A percentile compares a stretch with the other conserved stretches of the same genome.
These are phyloP conservation scores for Oxytropis ochrocephala DNA, from an alignment of 306 rosid species.

Conservation along the genomic window DNA sequence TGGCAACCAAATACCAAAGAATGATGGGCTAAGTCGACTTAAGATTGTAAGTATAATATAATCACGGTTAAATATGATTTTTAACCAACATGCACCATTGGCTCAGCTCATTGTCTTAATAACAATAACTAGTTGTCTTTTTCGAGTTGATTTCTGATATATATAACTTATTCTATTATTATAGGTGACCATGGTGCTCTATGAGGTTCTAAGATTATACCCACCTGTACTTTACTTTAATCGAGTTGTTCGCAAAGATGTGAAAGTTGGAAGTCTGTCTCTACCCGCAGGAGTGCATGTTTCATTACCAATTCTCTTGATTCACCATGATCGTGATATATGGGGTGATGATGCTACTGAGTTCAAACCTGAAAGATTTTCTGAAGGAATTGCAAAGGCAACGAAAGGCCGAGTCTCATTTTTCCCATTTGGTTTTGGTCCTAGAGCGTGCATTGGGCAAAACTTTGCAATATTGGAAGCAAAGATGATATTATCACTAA, in stretches of 20 bases:
- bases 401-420: not conserved
- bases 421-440: constrained; percentile 1
- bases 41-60: constrained; percentile 12
- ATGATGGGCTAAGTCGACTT: not conserved
- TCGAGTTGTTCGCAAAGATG: not conserved
- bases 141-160: not conserved
- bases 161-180: not conserved
- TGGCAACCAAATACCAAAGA: not conserved
- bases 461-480: not conserved
- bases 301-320: not conserved
- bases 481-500: not conserved
- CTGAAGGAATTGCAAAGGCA: not conserved
- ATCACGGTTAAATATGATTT: no score
- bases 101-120: no score
- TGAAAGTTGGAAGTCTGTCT: not conserved
- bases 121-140: not conserved
- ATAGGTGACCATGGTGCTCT: not conserved
- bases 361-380: not conserved
- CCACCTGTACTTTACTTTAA: not conserved
- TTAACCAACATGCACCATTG: no score
- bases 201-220: not conserved
- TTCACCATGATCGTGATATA: not conserved
- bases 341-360: not conserved
- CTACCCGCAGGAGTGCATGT: not conserved
- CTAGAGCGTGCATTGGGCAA: not conserved